Percentiles rank a stretch among this genome's conserved stretches.
Conservation (phyloP, 2,329 filamentous ascomycete genomes). For the Nigrospora sphaerica region DNA sequence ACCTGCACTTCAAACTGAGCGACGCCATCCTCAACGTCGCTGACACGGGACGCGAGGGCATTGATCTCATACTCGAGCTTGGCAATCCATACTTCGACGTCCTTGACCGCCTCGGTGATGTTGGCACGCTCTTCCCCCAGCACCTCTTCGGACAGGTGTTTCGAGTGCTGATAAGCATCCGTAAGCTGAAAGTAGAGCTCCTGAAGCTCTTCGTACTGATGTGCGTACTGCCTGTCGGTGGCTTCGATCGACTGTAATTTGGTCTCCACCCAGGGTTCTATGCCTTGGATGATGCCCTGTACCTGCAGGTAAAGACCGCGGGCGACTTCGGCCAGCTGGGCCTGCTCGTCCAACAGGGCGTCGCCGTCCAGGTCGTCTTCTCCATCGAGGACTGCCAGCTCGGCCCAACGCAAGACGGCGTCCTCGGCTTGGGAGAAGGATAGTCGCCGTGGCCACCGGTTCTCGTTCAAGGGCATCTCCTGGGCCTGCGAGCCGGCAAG, state of each 20-base stretch:
- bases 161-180: constrained; percentile 63
- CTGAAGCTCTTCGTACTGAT: constrained; percentile 60
- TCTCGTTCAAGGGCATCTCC: constrained; percentile 39
- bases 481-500: constrained; percentile 28
- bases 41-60: constrained; percentile 68
- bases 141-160: constrained; percentile 60
- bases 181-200: constrained; percentile 61
- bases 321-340: constrained; percentile 43
- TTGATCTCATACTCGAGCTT: constrained; percentile 91
- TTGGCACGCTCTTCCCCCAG: constrained; percentile 61
- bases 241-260: constrained; percentile 49
- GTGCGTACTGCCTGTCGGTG: constrained; percentile 55
- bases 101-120: constrained; percentile 65
- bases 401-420: constrained; percentile 61
- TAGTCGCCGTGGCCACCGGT: constrained; percentile 62
- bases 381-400: constrained; percentile 35
- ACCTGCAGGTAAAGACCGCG: constrained; percentile 48
- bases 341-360: constrained; percentile 6
- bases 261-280: constrained; percentile 54
- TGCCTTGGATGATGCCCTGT: constrained; percentile 38
- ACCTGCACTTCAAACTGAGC: constrained; percentile 74
- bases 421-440: constrained; percentile 73
- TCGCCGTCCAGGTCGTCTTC: constrained; percentile 24
- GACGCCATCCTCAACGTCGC: constrained; percentile 81
- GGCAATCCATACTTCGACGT: constrained; percentile 73